Conservation (phyloP, 225 moss, liverwort and hornwort species). For the Sphagnum tenellum region DNA sequence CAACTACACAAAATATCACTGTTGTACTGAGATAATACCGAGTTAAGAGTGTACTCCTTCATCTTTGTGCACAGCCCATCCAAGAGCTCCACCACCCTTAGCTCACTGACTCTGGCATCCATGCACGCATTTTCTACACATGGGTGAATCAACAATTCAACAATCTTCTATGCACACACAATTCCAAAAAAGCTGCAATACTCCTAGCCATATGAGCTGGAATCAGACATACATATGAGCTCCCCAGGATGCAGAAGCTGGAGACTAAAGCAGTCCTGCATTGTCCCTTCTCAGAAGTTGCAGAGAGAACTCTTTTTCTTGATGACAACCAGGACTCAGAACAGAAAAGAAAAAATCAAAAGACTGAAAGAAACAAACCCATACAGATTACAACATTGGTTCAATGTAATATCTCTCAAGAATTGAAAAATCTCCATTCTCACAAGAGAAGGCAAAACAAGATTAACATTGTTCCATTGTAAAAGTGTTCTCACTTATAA, state of each 20-base stretch:
- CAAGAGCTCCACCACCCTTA: conserved; percentile 77
- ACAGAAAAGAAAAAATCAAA: conserved; percentile 7
- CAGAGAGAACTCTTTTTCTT: too few relatives aligned
- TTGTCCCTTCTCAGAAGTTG: too few relatives aligned
- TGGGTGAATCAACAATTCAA: conserved; percentile 30
- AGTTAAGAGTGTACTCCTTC: conserved; percentile 46
- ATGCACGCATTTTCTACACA: conserved; percentile 51
- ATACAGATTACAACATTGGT: too few relatives aligned
- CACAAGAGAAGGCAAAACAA: neutral
- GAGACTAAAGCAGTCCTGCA: too few relatives aligned
- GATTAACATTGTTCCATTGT: too few relatives aligned
- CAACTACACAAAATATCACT: too few relatives aligned
- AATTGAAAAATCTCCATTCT: neutral
- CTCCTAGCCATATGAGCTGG: too few relatives aligned
- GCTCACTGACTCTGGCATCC: conserved; percentile 75
- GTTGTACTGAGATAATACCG: conserved; percentile 12
- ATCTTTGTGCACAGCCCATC: conserved; percentile 75
- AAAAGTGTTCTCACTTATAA: conserved; percentile 36
- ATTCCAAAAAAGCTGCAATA: too few relatives aligned
- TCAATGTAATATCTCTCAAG: neutral
- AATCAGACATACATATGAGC: too few relatives aligned
- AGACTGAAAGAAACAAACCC: neutral
- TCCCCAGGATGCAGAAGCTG: too few relatives aligned
- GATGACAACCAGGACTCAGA: neutral
- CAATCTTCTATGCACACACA: too few relatives aligned